Percentiles rank a stretch among this genome's conserved stretches.
Conservation (phyloP, 768 basidiomycete species). For the Macrolepiota fuliginosa region DNA sequence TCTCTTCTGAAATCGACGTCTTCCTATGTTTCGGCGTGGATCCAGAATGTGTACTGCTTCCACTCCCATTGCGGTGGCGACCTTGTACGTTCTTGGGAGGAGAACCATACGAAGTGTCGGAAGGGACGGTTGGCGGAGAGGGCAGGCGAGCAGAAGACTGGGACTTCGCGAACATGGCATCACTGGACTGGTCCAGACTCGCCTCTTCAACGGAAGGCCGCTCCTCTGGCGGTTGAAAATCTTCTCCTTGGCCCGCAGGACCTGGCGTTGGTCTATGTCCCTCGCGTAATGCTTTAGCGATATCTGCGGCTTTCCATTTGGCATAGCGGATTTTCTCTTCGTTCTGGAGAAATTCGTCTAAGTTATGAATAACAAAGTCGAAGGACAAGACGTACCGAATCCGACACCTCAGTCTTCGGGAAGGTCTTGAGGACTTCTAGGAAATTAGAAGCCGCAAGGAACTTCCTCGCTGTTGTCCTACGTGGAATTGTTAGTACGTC, state of each 20-base stretch:
- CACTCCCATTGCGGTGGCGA: constrained; percentile 24
- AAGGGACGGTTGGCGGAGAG: background rate
- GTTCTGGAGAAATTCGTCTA: constrained; percentile 42
- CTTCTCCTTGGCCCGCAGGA: constrained; percentile 52
- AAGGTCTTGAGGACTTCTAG: constrained; percentile 86
- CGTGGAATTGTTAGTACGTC: constrained; percentile 8
- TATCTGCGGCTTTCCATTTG: constrained; percentile 97
- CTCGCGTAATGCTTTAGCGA: constrained; percentile 93
- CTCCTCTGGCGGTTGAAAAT: constrained; percentile 23
- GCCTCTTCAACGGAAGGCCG: background rate
- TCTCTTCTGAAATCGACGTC: constrained; percentile 42
- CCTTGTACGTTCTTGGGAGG: constrained; percentile 7
- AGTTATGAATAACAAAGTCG: background rate
- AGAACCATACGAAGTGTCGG: constrained; percentile 14
- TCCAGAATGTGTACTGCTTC: constrained; percentile 22
- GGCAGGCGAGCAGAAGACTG: background rate
- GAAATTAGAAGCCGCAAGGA: constrained; percentile 93
- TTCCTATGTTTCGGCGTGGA: constrained; percentile 19
- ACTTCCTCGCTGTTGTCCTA: constrained; percentile 91
- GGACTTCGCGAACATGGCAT: background rate
- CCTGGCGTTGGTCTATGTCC: constrained; percentile 82
- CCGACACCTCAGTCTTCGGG: constrained; percentile 53
- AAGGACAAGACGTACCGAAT: constrained; percentile 43
- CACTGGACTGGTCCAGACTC: background rate
- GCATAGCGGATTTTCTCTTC: constrained; percentile 90